Evolutionary conservation across 371 early-diverging fungal genomes (phyloP).

Genomic region (Dinochytrium kinnereticum): DNA sequence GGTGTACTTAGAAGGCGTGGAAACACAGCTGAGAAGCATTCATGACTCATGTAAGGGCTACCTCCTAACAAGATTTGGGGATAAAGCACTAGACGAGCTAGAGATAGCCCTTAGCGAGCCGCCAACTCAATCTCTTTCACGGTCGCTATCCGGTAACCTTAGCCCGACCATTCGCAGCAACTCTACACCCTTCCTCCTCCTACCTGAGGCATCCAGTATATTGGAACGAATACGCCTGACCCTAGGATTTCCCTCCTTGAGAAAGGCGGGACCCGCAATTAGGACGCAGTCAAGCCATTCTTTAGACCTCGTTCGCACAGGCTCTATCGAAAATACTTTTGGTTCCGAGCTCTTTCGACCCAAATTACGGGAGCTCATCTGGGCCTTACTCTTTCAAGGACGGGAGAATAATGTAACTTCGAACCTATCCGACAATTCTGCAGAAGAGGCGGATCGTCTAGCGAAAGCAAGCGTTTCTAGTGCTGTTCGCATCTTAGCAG

Average conservation of each 20-base stretch:
- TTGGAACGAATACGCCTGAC: background rate
- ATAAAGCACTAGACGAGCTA: background rate
- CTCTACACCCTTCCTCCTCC: background rate
- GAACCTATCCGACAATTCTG: background rate
- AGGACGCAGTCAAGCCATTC: background rate
- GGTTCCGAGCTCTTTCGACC: background rate
- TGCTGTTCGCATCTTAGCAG: background rate
- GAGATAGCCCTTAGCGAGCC: background rate
- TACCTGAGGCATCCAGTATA: background rate
- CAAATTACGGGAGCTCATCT: background rate
- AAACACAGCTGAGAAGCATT: background rate
- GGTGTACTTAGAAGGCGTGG: background rate
- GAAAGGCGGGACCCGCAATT: background rate
- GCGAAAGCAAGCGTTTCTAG: background rate
- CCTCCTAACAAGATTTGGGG: background rate
- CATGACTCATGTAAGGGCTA: background rate
- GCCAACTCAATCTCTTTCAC: background rate
- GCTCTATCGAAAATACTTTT: background rate
- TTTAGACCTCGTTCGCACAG: background rate
- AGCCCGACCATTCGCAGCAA: background rate
- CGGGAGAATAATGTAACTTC: background rate
- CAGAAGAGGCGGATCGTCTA: background rate
- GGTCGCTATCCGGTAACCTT: background rate
- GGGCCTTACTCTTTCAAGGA: background rate
- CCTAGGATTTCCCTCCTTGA: background rate